A percentile compares a stretch with the other conserved stretches of the same genome.
Conservation (phyloP, 2,329 filamentous ascomycete genomes). For the Trichophyton verrucosum region DNA sequence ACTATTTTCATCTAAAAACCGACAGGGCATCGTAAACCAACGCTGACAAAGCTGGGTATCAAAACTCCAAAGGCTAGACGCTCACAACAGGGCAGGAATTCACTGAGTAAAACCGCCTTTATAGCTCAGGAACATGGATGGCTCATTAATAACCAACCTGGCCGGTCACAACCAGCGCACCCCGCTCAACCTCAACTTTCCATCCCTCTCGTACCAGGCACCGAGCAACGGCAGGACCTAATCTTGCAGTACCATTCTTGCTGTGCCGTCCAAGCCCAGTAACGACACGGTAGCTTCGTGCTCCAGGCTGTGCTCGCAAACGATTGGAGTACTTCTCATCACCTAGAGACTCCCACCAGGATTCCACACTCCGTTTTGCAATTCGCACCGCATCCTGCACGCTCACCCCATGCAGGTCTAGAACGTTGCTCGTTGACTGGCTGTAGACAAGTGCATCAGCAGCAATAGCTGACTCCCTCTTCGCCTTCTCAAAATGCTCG, state of each 20-base stretch:
- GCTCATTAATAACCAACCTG: slow-evolving; percentile 22
- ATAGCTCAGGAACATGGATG: background rate
- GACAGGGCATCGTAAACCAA: background rate
- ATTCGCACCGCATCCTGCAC: slow-evolving; percentile 75
- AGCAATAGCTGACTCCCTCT: slow-evolving; percentile 48
- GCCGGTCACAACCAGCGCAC: slow-evolving; percentile 59
- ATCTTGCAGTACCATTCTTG: slow-evolving; percentile 57
- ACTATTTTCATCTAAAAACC: background rate
- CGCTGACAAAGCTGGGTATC: background rate
- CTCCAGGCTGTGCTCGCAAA: slow-evolving; percentile 37
- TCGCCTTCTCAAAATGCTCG: slow-evolving; percentile 48
- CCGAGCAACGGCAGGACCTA: slow-evolving; percentile 69
- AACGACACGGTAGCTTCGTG: slow-evolving; percentile 57
- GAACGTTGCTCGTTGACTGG: slow-evolving; percentile 48
- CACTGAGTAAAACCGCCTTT: background rate
- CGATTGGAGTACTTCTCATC: slow-evolving; percentile 46
- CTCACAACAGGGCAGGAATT: background rate
- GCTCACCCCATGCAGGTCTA: slow-evolving; percentile 75
- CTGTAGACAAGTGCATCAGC: slow-evolving; percentile 58
- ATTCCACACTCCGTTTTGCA: slow-evolving; percentile 50
- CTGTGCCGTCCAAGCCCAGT: slow-evolving; percentile 74
- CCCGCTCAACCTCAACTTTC: slow-evolving; percentile 62
- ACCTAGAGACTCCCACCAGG: slow-evolving; percentile 66
- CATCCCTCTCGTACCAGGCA: slow-evolving; percentile 68
- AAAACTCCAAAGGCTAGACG: background rate